These are phyloP conservation scores for Mycena amicta DNA, from an alignment of 768 basidiomycete genomes.

Conservation along the genomic window DNA sequence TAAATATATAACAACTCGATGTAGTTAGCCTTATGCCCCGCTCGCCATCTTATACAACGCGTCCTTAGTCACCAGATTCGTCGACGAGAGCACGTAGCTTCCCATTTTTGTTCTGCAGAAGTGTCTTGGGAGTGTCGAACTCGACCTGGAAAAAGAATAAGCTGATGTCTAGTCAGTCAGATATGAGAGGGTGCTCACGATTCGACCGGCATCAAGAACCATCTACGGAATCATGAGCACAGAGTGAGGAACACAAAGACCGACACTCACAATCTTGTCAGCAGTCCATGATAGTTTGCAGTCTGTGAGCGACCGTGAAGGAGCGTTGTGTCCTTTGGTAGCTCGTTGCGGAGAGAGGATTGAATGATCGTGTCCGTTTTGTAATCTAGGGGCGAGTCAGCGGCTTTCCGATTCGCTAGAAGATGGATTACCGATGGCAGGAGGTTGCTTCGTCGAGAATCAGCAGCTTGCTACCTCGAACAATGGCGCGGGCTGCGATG, in stretches of 20 bases:
- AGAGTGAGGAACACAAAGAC: constrained; percentile 24
- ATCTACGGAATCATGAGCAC: constrained; percentile 27
- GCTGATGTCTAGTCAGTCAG: too few species aligned
- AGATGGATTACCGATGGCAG: constrained; percentile 7
- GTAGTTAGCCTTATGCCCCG: constrained; percentile 12
- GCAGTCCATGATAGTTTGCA: constrained; percentile 37
- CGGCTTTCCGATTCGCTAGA: not conserved
- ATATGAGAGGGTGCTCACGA: constrained; percentile 29
- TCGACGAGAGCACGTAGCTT: constrained; percentile 58
- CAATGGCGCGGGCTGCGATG: constrained; percentile 19
- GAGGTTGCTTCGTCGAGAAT: constrained; percentile 22
- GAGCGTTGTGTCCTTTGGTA: constrained; percentile 38
- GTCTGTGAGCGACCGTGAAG: constrained; percentile 30
- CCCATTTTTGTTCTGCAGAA: constrained; percentile 56
- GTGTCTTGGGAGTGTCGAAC: constrained; percentile 51
- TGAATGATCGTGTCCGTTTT: constrained; percentile 49
- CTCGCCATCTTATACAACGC: constrained; percentile 48
- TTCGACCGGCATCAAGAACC: constrained; percentile 47
- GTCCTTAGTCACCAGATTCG: constrained; percentile 58
- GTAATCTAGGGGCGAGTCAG: constrained; percentile 21
- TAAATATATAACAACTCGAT: constrained; percentile 16
- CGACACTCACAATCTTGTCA: constrained; percentile 32
- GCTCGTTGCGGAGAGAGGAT: constrained; percentile 39
- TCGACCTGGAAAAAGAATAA: too few species aligned
- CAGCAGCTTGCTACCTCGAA: constrained; percentile 25